Percentiles rank a stretch among this genome's conserved stretches.
Evolutionary conservation across 192 early-diverging fungal species (phyloP).

Genomic region (Kickxella alabastrina): DNA sequence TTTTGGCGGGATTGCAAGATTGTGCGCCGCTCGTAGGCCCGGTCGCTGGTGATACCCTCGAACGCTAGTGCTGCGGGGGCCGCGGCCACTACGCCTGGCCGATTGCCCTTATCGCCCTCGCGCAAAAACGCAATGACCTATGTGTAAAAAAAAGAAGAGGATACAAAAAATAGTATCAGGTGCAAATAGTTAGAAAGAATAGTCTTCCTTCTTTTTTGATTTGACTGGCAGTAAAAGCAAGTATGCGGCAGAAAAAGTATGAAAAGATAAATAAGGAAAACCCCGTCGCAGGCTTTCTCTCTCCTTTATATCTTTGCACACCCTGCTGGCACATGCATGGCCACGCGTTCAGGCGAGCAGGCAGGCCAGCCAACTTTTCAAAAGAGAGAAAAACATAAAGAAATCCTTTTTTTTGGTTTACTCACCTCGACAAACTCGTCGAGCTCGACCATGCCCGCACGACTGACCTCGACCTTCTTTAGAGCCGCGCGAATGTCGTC

Average conservation of each 20-base stretch:
- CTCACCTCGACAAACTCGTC: constrained; percentile 79
- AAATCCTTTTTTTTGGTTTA: too few relatives aligned
- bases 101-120: constrained; percentile 23
- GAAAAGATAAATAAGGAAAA: too few relatives aligned
- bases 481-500: constrained; percentile 70
- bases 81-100: constrained; percentile 13
- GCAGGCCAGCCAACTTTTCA: too few relatives aligned
- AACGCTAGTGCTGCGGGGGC: constrained; percentile 32
- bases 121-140: constrained; percentile 47
- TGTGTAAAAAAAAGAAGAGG: not conserved
- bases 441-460: constrained; percentile 66
- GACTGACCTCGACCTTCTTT: constrained; percentile 64
- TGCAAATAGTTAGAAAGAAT: too few relatives aligned
- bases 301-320: too few relatives aligned
- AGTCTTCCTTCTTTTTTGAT: not conserved
- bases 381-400: not conserved
- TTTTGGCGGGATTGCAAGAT: constrained; percentile 82
- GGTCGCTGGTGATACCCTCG: constrained; percentile 50
- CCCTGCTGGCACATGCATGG: constrained; percentile 6
- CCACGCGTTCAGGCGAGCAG: too few relatives aligned
- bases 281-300: too few relatives aligned
- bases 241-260: too few relatives aligned
- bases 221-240: too few relatives aligned
- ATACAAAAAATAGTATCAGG: not conserved
- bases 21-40: constrained; percentile 66